A percentile compares a stretch with the other conserved stretches of the same genome.
Evolutionary conservation across 768 basidiomycete genomes (phyloP).

Genomic region (Amanita thiersii): DNA sequence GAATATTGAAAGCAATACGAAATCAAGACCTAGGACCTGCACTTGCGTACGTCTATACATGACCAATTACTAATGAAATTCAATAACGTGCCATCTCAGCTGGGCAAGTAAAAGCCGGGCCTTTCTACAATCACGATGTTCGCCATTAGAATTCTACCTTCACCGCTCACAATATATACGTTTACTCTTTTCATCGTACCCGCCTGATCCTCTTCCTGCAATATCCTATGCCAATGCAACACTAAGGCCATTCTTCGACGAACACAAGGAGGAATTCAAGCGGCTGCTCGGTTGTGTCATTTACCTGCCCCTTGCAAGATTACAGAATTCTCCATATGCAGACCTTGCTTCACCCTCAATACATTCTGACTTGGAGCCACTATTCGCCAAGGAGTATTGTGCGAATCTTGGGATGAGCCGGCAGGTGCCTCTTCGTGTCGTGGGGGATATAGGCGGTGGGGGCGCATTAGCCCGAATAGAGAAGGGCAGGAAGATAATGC

Average conservation of each 20-base stretch:
- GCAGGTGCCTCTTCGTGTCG: slow-evolving; percentile 80
- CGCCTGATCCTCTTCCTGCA: slow-evolving; percentile 49
- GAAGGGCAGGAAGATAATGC: slow-evolving; percentile 90
- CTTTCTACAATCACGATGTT: slow-evolving; percentile 63
- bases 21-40: slow-evolving; percentile 66
- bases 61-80: slow-evolving; percentile 3
- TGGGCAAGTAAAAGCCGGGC: slow-evolving; percentile 66
- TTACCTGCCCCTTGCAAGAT: slow-evolving; percentile 60
- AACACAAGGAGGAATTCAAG: slow-evolving; percentile 55
- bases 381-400: slow-evolving; percentile 89
- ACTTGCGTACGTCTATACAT: slow-evolving; percentile 43
- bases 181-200: slow-evolving; percentile 56
- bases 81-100: slow-evolving; percentile 29
- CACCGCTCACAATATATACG: slow-evolving; percentile 88
- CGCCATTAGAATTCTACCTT: slow-evolving; percentile 82
- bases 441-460: slow-evolving; percentile 88
- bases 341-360: slow-evolving; percentile 65
- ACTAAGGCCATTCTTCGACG: slow-evolving; percentile 54
- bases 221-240: slow-evolving; percentile 68
- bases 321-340: slow-evolving; percentile 66
- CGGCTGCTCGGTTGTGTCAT: slow-evolving; percentile 63
- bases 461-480: slow-evolving; percentile 89
- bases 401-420: slow-evolving; percentile 81
- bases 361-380: slow-evolving; percentile 69
- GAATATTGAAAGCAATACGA: slow-evolving; percentile 60